Base-by-base conservation (phyloP, 768 basidiomycete genomes). In the Rhizopogon vesiculosus region DNA sequence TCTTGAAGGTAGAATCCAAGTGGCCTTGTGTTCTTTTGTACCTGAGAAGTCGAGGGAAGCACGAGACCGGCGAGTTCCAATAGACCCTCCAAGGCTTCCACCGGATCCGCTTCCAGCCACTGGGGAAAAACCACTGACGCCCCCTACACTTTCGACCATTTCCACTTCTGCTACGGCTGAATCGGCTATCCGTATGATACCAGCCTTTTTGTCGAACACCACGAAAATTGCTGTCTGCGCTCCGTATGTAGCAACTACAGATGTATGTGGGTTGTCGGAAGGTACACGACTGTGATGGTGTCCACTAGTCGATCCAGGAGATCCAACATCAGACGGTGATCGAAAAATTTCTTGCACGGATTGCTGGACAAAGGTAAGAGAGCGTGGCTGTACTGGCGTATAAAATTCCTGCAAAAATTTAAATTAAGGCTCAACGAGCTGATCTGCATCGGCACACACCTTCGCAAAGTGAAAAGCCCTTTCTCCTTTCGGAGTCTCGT, bases 161-260 rank as follows among this genome's bases (percentile, higher is more conserved):
- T 88, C 84, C 25, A 93, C 76, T 66, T 93, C 91, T 35, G 86
- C 82, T 7, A 91, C 91, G 22, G 87, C 85, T 31, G 91, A 83
- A 67, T 93, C 91, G 5, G 83, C 81, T 22, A 93, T 66, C 19
- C 91, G 86, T 61, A 93, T 91, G 70, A 89, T 74, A n/a, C 84
- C 82, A 2, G 90, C 90, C 64, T 89, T 93, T 73, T 93, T 93
- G 68, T 93, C 91, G 65, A 93, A 93, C 22, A 85, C 73, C 55
- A 90, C 83, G 64, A 92, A 92, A n/a, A 93, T 72, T 61, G 83
- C 84, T 63, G 89, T 81, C 61, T 91, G 89, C 5, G 80, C 79
- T 18, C 86, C 86, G 63, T 89, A 88, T 54, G 74, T 74, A 56
- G 75, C 65, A 28, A 62, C 53, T 42, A 61, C 46, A 10, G 69